phyloP scores from a whole-genome alignment of 2,329 filamentous ascomycete genomes.

The Ophioceras dolichostomum region DNA sequence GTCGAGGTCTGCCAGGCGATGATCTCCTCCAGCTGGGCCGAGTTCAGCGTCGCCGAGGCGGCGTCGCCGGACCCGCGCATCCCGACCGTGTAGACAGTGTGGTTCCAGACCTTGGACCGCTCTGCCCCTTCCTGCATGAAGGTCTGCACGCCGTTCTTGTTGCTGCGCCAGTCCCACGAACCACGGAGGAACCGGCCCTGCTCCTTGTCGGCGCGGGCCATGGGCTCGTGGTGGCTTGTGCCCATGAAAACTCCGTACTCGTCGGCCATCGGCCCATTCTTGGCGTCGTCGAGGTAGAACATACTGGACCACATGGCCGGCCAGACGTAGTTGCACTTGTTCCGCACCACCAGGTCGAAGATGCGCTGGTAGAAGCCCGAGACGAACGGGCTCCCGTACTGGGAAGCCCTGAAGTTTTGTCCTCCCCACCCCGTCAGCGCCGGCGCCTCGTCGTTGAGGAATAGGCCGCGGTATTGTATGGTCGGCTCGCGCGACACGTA shows the following conservation, averaged over 20 bases:
- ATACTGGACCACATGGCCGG: conserved; percentile 45
- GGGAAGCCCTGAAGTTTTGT: conserved; percentile 16
- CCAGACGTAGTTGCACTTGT: conserved; percentile 46
- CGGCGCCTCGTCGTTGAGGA: conserved; percentile 48
- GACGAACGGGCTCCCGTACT: conserved; percentile 15
- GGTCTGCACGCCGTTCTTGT: conserved; percentile 35
- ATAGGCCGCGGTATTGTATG: conserved; percentile 46
- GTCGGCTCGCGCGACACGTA: conserved; percentile 30
- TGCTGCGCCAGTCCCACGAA: conserved; percentile 40
- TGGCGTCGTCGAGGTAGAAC: conserved; percentile 42
- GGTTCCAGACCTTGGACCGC: conserved; percentile 33
- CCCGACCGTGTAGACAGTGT: conserved; percentile 35
- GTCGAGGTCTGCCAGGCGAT: conserved; percentile 21
- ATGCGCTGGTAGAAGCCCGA: conserved; percentile 38
- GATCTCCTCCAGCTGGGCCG: conserved; percentile 28
- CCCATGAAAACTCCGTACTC: conserved; percentile 46
- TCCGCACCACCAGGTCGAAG: conserved; percentile 42
- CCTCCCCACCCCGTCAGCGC: conserved; percentile 35
- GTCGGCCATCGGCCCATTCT: conserved; percentile 38
- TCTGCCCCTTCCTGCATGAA: conserved; percentile 39
- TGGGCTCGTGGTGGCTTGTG: conserved; percentile 45
- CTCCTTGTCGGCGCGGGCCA: conserved; percentile 36
- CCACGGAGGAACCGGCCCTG: conserved; percentile 22
- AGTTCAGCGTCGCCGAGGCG: conserved; percentile 27
- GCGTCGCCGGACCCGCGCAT: conserved; percentile 45